phyloP scores from a whole-genome alignment of 2,329 filamentous ascomycete genomes.

The Hortaea werneckii region DNA sequence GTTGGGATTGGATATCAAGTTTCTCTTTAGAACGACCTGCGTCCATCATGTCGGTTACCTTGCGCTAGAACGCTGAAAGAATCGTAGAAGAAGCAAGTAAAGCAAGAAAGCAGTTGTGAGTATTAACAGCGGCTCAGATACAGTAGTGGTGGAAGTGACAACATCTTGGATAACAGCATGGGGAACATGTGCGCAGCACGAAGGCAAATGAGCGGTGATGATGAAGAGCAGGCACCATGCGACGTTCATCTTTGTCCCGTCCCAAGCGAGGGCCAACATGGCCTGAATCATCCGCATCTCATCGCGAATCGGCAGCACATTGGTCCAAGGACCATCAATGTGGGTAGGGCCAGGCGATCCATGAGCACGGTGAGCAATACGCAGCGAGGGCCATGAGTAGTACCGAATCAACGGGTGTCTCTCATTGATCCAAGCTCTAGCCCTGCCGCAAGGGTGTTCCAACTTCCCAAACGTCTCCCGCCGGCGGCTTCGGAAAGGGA shows the following conservation, averaged over 20 bases:
- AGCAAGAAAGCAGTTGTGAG: too few species aligned
- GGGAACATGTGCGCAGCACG: not conserved
- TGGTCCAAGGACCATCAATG: not conserved
- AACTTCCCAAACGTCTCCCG: too few species aligned
- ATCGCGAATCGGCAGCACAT: conserved; percentile 1
- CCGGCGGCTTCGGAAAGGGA: too few species aligned
- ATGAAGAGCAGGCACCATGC: not conserved
- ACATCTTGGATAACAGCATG: not conserved
- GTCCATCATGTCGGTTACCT: conserved; percentile 2
- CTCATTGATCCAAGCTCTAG: not conserved
- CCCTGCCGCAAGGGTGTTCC: not conserved
- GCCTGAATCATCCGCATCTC: not conserved
- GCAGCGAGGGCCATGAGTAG: conserved; percentile 2
- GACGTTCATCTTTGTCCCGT: not conserved
- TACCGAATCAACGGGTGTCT: not conserved
- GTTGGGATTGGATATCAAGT: not conserved
- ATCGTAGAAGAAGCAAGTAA: not conserved
- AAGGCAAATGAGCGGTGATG: not conserved
- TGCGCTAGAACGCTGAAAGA: not conserved
- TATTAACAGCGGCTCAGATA: not conserved
- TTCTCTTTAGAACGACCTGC: not conserved
- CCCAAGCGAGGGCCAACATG: not conserved
- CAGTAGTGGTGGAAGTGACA: not conserved
- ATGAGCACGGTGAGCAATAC: not conserved
- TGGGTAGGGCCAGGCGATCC: not conserved